A percentile compares a stretch with the other conserved stretches of the same genome.
phyloP scores from a whole-genome alignment of 2,329 filamentous ascomycete species.

The Metarhizium robertsii region DNA sequence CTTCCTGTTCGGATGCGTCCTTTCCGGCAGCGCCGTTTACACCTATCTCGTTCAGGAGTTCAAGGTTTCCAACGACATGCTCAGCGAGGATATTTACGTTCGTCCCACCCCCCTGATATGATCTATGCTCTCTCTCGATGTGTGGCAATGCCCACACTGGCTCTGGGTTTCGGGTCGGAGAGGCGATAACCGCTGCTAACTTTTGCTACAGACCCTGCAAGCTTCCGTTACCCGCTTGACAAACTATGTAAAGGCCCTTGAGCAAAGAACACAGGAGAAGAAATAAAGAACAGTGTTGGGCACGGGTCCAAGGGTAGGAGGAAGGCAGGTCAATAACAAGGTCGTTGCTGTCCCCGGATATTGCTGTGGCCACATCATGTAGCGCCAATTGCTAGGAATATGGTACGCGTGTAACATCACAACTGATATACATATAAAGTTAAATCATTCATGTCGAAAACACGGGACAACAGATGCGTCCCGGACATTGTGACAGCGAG shows the following conservation, averaged over 20 bases:
- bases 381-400: not conserved
- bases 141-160: no score
- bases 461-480: not conserved
- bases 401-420: not conserved
- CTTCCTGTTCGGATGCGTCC: slow-evolving; percentile 76
- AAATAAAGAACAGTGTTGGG: slow-evolving; percentile 6
- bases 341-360: not conserved
- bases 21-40: slow-evolving; percentile 75
- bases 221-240: slow-evolving; percentile 78
- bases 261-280: slow-evolving; percentile 66
- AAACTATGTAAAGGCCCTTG: slow-evolving; percentile 71
- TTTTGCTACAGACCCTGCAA: slow-evolving; percentile 61
- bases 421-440: not conserved
- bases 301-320: not conserved
- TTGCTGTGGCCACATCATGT: not conserved
- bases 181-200: slow-evolving; percentile 2
- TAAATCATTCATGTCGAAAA: not conserved
- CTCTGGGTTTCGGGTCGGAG: not conserved
- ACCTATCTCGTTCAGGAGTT: slow-evolving; percentile 92
- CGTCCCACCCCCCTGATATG: slow-evolving; percentile 28
- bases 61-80: slow-evolving; percentile 82
- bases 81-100: slow-evolving; percentile 95
- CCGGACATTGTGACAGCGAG: not conserved
- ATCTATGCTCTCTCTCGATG: not conserved
- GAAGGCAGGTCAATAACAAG: not conserved